Conservation (phyloP, 352 stramenopile genomes). For the Pilasporangium apinafurcum region DNA sequence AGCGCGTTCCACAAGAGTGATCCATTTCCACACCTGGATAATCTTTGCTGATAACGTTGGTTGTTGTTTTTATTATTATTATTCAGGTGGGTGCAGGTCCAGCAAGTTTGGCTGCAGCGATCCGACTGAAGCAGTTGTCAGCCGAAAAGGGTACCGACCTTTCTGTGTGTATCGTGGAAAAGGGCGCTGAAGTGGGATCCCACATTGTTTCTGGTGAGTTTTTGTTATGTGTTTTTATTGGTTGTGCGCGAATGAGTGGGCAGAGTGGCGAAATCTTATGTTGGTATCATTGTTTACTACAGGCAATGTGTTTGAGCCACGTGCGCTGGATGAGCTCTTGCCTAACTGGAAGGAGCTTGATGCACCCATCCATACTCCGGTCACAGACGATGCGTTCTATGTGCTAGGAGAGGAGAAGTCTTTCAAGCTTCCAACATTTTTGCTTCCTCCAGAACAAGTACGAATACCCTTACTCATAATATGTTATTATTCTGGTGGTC, state of each 20-base stretch:
- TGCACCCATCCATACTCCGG: constrained; percentile 88
- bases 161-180: constrained; percentile 94
- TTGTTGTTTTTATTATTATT: not conserved
- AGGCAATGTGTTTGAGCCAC: constrained; percentile 98
- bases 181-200: constrained; percentile 94
- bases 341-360: constrained; percentile 92
- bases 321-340: constrained; percentile 95
- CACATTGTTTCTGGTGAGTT: constrained; percentile 94
- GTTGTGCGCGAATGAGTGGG: not conserved
- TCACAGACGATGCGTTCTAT: constrained; percentile 93
- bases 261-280: not conserved
- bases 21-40: constrained; percentile 14
- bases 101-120: constrained; percentile 93
- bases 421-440: constrained; percentile 87
- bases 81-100: constrained; percentile 67
- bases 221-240: not conserved
- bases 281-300: not conserved
- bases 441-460: constrained; percentile 91
- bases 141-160: constrained; percentile 91
- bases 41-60: not conserved
- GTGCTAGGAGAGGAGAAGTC: constrained; percentile 87
- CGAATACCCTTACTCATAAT: constrained; percentile 1
- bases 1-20: too few species aligned
- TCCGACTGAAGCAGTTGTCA: constrained; percentile 97
- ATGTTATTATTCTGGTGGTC: not conserved